Base-by-base conservation (phyloP, 306 rosid genomes). In the Crotalaria pallida region DNA sequence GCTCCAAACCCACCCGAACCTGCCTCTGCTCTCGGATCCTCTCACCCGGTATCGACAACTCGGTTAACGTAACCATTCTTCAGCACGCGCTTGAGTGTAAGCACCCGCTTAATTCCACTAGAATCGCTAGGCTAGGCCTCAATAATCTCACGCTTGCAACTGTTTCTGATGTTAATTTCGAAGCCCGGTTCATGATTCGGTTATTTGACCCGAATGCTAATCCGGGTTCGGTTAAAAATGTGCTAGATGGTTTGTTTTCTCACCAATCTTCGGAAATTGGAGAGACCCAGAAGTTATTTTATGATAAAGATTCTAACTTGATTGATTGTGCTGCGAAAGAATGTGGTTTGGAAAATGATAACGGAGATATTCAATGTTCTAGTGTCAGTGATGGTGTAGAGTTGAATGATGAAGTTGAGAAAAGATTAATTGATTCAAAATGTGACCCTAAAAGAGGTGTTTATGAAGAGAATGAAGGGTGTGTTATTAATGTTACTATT, bases 101-200 rank as follows among this genome's bases (percentile, higher is more conserved):
- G 27, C 96, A 93, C 66, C 97, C 96, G 0, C 94, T 93, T 21
- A 93, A 93, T 80, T 93, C 97, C 21, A 73, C 91, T 22, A 85
- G 94, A 61, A 93, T 93, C 81, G 98, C 88, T 2, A 78, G 18
- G 70, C 15, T 93, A 38, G 96, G 97, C 11, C 81, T 93, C 43
- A 87, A 79, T 66, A 90, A 93, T 84, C 70, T 93, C 62, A 69
- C 65, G 0, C 34, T 90, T 1, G 77, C 78, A n/a, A 77, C 86
- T 44, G 92, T 93, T 84, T 86, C 87, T 26, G 97, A 93, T 71
- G 94, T 93, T 10, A 77, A 77, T 55, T 79, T 72, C 44, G 81
- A 77, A 44, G 82, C 97, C 55, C 82, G 79, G 38, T 77, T 90
- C 61, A 19, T 64, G 6, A 84, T 90, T 41, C 79, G 80, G 21